Conservation (phyloP, 2,329 filamentous ascomycete species). For the Penicillium sp. region DNA sequence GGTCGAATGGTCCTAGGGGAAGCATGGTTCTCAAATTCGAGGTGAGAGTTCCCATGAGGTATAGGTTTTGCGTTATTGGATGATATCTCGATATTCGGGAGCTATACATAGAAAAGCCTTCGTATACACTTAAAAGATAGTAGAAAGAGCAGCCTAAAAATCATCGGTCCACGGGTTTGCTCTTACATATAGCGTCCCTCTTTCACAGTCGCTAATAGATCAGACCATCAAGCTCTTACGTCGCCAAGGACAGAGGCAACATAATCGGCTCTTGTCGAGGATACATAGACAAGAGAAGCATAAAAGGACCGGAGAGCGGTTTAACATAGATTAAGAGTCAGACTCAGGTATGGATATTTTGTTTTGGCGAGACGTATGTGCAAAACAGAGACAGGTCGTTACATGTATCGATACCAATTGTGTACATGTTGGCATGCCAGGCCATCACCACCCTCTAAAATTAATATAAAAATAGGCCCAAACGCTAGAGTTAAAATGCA, state of each 20-base stretch:
- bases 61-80: background rate
- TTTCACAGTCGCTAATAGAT: background rate
- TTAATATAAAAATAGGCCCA: background rate
- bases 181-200: background rate
- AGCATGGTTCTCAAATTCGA: background rate
- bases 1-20: background rate
- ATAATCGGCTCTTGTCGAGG: background rate
- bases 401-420: background rate
- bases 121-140: background rate
- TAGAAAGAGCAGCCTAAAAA: background rate
- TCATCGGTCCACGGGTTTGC: background rate
- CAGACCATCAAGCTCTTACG: background rate
- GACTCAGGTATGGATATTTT: background rate
- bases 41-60: background rate
- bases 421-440: background rate
- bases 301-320: background rate
- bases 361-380: background rate
- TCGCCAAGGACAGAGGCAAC: background rate
- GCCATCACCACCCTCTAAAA: background rate
- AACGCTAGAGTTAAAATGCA: background rate
- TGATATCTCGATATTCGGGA: constrained; percentile 52
- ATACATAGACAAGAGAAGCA: background rate
- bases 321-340: background rate
- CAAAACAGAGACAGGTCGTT: background rate
- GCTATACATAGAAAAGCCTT: background rate